Base-by-base conservation (phyloP, 78 protist genomes). In the Polysphondylium violaceum region DNA sequence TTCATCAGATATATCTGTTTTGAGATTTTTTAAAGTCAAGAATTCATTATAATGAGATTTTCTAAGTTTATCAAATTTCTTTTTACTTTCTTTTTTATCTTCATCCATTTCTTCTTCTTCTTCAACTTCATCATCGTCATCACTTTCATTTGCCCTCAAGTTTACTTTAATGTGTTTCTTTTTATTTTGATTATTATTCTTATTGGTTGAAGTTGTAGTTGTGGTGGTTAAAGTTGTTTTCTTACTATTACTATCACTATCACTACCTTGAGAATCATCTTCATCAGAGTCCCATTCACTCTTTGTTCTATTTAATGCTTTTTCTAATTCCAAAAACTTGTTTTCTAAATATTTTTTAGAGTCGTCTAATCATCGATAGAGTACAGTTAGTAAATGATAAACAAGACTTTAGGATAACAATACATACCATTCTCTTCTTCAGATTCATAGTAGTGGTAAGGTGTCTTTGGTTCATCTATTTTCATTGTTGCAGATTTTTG, bases 381-480 rank as follows among this genome's bases (percentile, higher is more conserved):
- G 7, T 67, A 67, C 9, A 9, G 12, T 2, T 3, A 25, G 27
- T 8, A 27, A 50, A 2, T 50, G 12, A 2, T 50, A 2, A 47
- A 47, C 7, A 47, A 55, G 9, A 8, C 9, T 9, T 67, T 2
- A n/a, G 2, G 4, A 17, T 35, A 25, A 6, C 27, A 40, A 25
- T 58, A 81, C 9, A 21, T 83, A 83, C 91, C 79, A 14, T 56
- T 58, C 44, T 83, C 91, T 69, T 83, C 91, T 59, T 83, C 91
- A 19, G 91, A 83, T 59, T 83, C 91, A 59, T 83, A 83, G 41
- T 83, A 69, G 43, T 83, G 91, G 58, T 83, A 83, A 3, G 91
- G 91, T 17, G 91, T 83, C 56, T 83, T 83, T 25, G 91, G 91
- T 44, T 83, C 91, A 69, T 83, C 91, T 5, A 83, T 83, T 59